Base-by-base conservation (phyloP, 1,139 yeast species). In the Debaryomyces singareniensis region DNA sequence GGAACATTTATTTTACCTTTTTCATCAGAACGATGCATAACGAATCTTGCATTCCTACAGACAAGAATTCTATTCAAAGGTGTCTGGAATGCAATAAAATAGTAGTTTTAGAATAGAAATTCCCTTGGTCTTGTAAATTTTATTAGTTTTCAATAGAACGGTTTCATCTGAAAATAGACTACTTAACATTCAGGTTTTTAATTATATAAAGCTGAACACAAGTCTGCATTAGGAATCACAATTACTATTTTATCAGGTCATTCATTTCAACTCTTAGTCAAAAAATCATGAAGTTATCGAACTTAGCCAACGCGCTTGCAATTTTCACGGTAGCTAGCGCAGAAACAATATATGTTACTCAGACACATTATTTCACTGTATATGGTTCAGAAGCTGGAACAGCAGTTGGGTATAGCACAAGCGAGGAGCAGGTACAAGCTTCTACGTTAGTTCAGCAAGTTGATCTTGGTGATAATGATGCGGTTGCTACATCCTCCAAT, bases 261-360 rank as follows among this genome's bases (percentile, higher is more conserved):
- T 23, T 28, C 15, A 24, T 14, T 24, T 16, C 28, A n/a, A 9
- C 15, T 15, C 29, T n/a, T n/a, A n/a, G n/a, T n/a, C n/a, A n/a
- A n/a, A n/a, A n/a, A n/a, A n/a, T n/a, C 21, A 48, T 49, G 53
- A 44, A 41, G 31, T 43, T 45, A 4, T 39, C 40, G 11, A 36
- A 32, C 22, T 35, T 47, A 25, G 40, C 51, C 21, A 35, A 39
- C 26, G 32, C 36, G 13, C 30, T 38, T 18, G 29, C 42, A 12
- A 35, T 45, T 28, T 33, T 47, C 26, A 32, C 48, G 15, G 39
- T 36, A 16, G 35, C 35, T 27, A 38, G 43, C 27, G 43, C 44
- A 13, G 32, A 35, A 10, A 43, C 44, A 11, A 35, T 39, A 10
- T 36, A 40, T 12, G 49, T 45, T n/a, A 48, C 53, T 22, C 39